Evolutionary conservation across 2,329 filamentous ascomycete genomes (phyloP).

Genomic region (Epichloe elymi): DNA sequence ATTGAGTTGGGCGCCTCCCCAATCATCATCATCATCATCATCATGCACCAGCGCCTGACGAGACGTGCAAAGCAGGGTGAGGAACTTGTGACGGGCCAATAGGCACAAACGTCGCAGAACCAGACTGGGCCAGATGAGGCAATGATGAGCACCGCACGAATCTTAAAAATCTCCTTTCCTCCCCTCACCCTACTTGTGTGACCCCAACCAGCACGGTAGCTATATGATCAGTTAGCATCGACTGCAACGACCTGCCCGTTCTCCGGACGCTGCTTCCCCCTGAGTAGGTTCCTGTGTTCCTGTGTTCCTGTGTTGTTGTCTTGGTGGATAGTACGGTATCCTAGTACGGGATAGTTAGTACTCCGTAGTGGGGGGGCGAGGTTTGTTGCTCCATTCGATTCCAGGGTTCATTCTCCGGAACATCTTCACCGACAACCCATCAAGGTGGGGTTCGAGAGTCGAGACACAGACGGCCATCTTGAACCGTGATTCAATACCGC

Average conservation of each 20-base stretch:
- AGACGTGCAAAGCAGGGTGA: neutral
- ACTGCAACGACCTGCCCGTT: neutral
- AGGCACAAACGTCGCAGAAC: no score
- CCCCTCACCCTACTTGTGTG: neutral
- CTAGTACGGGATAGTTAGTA: neutral
- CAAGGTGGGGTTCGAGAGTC: conserved; percentile 3
- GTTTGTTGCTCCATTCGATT: conserved; percentile 5
- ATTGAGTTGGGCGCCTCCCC: conserved; percentile 1
- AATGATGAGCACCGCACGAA: no score
- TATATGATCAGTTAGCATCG: neutral
- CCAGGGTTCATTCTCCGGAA: conserved; percentile 3
- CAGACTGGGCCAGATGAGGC: no score
- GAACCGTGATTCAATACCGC: conserved; percentile 1
- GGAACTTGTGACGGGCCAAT: neutral
- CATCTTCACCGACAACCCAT: conserved; percentile 10
- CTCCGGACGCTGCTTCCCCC: neutral
- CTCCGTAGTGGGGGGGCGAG: conserved; percentile 4
- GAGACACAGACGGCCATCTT: neutral
- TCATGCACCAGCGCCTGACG: conserved; percentile 2
- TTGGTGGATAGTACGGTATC: neutral
- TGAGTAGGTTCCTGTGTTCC: neutral
- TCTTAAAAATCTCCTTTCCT: neutral
- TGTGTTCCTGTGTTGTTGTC: conserved; percentile 3
- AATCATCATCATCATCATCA: neutral
- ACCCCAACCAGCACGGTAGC: neutral